Conservation (phyloP, 2,329 filamentous ascomycete genomes). For the Apiospora pterosperma region DNA sequence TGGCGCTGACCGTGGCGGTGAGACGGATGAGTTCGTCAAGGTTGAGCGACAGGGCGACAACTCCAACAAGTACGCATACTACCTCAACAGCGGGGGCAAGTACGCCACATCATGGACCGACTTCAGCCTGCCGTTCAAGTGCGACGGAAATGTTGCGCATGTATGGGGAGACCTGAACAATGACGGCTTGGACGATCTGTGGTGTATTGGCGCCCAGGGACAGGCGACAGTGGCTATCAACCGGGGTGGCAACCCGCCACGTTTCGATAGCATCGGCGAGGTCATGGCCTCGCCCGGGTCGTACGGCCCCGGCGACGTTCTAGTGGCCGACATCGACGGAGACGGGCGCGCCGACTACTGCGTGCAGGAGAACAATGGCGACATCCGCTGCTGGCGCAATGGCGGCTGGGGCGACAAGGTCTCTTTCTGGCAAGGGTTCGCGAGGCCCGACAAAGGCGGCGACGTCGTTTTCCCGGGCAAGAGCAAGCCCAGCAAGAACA, state of each 20-base stretch:
- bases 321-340: neutral
- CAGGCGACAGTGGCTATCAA: conserved; percentile 4
- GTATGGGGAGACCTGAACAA: conserved; percentile 3
- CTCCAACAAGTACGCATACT: conserved; percentile 1
- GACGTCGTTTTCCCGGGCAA: neutral
- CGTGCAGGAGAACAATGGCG: conserved; percentile 3
- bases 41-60: neutral
- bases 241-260: conserved; percentile 1
- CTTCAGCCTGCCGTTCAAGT: neutral
- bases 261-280: conserved; percentile 2
- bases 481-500: conserved; percentile 4
- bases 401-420: conserved; percentile 1
- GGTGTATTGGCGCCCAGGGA: conserved; percentile 3
- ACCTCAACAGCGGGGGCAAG: neutral
- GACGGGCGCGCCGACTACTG: conserved; percentile 5
- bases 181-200: conserved; percentile 4
- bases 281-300: neutral
- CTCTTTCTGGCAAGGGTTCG: conserved; percentile 3
- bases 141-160: neutral
- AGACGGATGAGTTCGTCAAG: conserved; percentile 5
- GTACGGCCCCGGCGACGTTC: neutral
- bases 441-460: neutral
- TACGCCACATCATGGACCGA: neutral
- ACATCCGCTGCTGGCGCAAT: conserved; percentile 5
- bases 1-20: neutral